Base-by-base conservation (phyloP, 2,329 filamentous ascomycete genomes). In the Sporothrix pallida region DNA sequence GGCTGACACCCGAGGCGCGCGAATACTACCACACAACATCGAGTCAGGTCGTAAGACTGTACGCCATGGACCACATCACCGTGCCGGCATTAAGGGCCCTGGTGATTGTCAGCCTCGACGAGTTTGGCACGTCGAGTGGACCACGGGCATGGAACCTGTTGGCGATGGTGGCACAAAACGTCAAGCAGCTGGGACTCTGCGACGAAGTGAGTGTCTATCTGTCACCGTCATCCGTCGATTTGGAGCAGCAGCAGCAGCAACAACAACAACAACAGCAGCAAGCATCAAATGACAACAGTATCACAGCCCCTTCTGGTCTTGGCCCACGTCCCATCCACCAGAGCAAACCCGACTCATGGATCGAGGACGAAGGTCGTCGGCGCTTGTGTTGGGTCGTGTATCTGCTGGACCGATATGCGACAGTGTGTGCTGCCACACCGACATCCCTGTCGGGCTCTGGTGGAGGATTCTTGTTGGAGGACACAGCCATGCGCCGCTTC, bases 351-450 rank as follows among this genome's bases (percentile, higher is more conserved):
- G 90, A 90, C 70, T 92, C 94, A 74, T 97, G 94, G 82, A 92
- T 97, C 72, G 94, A 97, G 79, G 94, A 97, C 75, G 95, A 98
- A 81, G 92, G 93, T 50, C 86, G 94, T 31, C 88, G 95, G 31
- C 87, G 95, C 42, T 84, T 97, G 0, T 97, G 97, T 81, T 98
- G 95, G 95, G 95, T 96, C 90, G 91, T 97, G 12, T 98, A 97
- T 79, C 84, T 97, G 10, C 86, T 98, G 9, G 95, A 98, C 80
- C 88, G 95, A 69, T 97, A 97, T 79, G 94, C 94, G 0, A 97
- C 94, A 0, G 90, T 97, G 72, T 91, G 94, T 0, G 97, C 95
- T 0, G 94, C 94, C 0, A 81, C 79, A 0, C 97, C 97, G 7
- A 54, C 67, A 6, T 50, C 72, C 0, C 67, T 52, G 1, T 65